Percentiles rank a stretch among this genome's conserved stretches.
Evolutionary conservation across 441 rosid genomes (phyloP).

Genomic region (Brassica hybrid): DNA sequence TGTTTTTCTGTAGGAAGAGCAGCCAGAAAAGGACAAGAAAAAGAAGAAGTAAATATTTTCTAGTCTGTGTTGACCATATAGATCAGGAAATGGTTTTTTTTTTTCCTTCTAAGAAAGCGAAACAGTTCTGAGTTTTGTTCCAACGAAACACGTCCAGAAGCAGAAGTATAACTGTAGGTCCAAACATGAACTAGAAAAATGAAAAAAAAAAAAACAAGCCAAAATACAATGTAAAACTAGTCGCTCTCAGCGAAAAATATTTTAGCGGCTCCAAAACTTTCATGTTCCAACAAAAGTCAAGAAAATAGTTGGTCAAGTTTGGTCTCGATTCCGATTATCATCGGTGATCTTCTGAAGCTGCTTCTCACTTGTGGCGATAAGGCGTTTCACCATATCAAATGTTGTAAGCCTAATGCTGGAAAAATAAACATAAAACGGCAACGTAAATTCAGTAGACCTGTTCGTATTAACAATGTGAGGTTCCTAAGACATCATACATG

Average conservation of each 20-base stretch:
- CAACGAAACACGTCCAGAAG: neutral
- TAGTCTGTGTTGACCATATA: neutral
- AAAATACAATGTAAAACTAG: conserved; percentile 16
- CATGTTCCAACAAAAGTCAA: neutral
- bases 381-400: conserved; percentile 79
- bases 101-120: neutral
- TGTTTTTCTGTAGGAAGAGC: conserved; percentile 42
- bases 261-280: conserved; percentile 24
- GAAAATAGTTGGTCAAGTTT: conserved; percentile 14
- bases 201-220: neutral
- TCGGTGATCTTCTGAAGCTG: conserved; percentile 43
- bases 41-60: neutral
- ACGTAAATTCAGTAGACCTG: conserved; percentile 1
- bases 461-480: neutral
- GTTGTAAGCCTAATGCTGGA: conserved; percentile 94
- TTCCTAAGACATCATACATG: neutral
- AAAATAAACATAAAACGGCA: neutral
- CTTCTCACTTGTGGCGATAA: conserved; percentile 60
- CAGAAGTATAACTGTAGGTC: conserved; percentile 18
- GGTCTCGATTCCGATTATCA: conserved; percentile 38
- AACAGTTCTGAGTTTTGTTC: neutral
- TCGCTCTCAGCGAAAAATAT: conserved; percentile 2
- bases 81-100: neutral
- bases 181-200: neutral
- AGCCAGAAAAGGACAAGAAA: conserved; percentile 39